phyloP scores from a whole-genome alignment of 2,329 filamentous ascomycete species.

The Teratosphaeria gauchensis region DNA sequence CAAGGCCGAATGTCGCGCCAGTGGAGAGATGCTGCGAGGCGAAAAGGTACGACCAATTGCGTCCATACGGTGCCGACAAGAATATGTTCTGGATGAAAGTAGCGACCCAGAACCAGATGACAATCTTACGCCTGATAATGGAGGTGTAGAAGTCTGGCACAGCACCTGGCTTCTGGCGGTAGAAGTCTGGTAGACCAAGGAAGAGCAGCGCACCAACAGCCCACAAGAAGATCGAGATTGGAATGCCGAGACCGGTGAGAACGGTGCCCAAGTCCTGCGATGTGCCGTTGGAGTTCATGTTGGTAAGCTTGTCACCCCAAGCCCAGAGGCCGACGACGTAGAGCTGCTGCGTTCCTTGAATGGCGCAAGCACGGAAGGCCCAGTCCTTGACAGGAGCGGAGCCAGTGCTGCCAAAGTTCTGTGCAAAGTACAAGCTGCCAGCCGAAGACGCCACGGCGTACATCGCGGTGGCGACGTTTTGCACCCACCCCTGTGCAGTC shows the following conservation, averaged over 20 bases:
- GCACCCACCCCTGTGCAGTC: conserved; percentile 42
- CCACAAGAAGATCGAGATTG: conserved; percentile 50
- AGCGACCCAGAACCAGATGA: conserved; percentile 45
- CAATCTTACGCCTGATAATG: conserved; percentile 52
- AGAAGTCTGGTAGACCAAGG: conserved; percentile 56
- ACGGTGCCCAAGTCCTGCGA: conserved; percentile 14
- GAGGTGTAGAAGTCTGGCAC: conserved; percentile 58
- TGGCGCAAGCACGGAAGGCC: conserved; percentile 57
- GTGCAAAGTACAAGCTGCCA: conserved; percentile 55
- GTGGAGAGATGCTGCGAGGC: conserved; percentile 44
- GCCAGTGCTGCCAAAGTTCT: conserved; percentile 47
- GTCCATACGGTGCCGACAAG: conserved; percentile 54
- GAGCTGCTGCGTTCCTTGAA: conserved; percentile 58
- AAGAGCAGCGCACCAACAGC: conserved; percentile 45
- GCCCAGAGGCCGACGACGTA: conserved; percentile 58
- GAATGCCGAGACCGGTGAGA: conserved; percentile 44
- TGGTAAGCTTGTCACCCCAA: conserved; percentile 51
- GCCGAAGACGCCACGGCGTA: conserved; percentile 55
- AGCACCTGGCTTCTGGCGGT: conserved; percentile 53
- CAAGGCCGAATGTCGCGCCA: conserved; percentile 49
- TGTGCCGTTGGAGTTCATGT: conserved; percentile 33
- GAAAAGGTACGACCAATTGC: conserved; percentile 59
- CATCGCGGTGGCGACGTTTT: conserved; percentile 51
- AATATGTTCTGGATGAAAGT: conserved; percentile 56
- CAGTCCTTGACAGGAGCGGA: conserved; percentile 54